Percentiles rank a stretch among this genome's conserved stretches.
Conservation (phyloP, 2,329 filamentous ascomycete genomes). For the Claviceps humidiphila region DNA sequence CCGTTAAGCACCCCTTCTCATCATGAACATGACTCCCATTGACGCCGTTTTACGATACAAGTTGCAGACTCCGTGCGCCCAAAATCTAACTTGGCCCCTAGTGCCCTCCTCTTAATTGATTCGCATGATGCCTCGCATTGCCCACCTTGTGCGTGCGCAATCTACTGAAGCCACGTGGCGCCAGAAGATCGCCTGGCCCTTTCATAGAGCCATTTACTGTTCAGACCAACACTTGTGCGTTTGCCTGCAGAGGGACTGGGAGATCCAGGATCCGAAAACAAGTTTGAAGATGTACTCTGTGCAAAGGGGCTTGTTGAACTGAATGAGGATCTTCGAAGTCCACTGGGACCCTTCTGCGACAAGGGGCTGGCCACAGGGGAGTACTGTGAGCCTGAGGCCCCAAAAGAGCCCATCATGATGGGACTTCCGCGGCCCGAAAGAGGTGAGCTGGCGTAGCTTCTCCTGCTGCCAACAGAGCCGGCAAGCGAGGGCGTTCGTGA, state of each 20-base stretch:
- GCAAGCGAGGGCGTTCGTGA: constrained; percentile 56
- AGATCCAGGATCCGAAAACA: constrained; percentile 48
- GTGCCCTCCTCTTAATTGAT: background rate
- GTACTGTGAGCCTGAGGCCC: constrained; percentile 32
- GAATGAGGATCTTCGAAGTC: constrained; percentile 44
- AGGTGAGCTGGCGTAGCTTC: constrained; percentile 44
- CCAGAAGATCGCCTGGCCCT: constrained; percentile 49
- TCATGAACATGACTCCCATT: background rate
- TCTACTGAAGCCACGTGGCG: constrained; percentile 25
- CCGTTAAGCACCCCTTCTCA: background rate
- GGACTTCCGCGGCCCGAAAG: constrained; percentile 43
- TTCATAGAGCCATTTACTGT: constrained; percentile 93
- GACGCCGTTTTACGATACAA: constrained; percentile 1
- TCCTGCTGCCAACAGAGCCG: constrained; percentile 47
- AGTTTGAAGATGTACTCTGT: constrained; percentile 31
- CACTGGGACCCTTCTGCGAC: constrained; percentile 53
- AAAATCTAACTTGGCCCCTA: background rate
- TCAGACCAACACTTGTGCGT: constrained; percentile 62
- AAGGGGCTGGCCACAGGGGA: constrained; percentile 38
- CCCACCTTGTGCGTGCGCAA: background rate
- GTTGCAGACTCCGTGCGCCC: background rate
- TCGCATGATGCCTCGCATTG: background rate
- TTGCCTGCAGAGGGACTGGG: constrained; percentile 56
- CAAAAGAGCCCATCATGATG: constrained; percentile 16
- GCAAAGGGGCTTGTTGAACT: constrained; percentile 42